Percentiles rank a stretch among this genome's conserved stretches.
Evolutionary conservation across 768 basidiomycete species (phyloP).

Genomic region (Trametes cubensis): DNA sequence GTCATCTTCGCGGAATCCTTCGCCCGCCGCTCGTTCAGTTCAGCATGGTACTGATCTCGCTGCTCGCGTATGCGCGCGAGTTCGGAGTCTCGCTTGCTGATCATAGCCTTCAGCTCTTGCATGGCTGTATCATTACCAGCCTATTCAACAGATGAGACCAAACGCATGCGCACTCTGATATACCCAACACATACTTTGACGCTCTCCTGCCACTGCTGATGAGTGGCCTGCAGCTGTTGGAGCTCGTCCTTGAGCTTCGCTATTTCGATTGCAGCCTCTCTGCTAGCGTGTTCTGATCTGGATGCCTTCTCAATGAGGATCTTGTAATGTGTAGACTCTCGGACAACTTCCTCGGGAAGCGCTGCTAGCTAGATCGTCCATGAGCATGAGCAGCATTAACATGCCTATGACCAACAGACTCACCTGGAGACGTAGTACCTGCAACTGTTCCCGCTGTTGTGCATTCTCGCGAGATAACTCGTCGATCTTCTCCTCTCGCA

Average conservation of each 20-base stretch:
- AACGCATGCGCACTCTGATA: not conserved
- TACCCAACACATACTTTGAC: conserved; percentile 16
- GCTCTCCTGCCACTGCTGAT: conserved; percentile 13
- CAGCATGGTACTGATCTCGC: conserved; percentile 67
- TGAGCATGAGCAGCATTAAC: not conserved
- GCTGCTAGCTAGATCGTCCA: conserved; percentile 28
- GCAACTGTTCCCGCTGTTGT: conserved; percentile 48
- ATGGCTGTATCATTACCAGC: conserved; percentile 48
- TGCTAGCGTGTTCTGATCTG: conserved; percentile 45
- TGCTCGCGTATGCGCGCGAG: conserved; percentile 69
- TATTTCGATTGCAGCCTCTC: conserved; percentile 44
- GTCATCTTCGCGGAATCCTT: conserved; percentile 61
- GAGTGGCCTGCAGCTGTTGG: conserved; percentile 38
- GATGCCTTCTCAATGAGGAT: conserved; percentile 57
- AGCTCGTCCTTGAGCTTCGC: conserved; percentile 48
- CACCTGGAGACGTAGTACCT: conserved; percentile 50
- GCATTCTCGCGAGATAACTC: conserved; percentile 52
- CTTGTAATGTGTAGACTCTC: conserved; percentile 56
- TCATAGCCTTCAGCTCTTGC: conserved; percentile 64
- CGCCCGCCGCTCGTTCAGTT: conserved; percentile 68
- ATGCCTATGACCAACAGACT: conserved; percentile 10
- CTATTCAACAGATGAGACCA: conserved; percentile 29
- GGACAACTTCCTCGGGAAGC: conserved; percentile 48
- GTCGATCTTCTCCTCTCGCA: conserved; percentile 45
- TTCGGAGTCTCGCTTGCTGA: conserved; percentile 68